These are phyloP conservation scores for Grigorovia humatica DNA, from an alignment of 805 yeast species.

Conservation along the genomic window DNA sequence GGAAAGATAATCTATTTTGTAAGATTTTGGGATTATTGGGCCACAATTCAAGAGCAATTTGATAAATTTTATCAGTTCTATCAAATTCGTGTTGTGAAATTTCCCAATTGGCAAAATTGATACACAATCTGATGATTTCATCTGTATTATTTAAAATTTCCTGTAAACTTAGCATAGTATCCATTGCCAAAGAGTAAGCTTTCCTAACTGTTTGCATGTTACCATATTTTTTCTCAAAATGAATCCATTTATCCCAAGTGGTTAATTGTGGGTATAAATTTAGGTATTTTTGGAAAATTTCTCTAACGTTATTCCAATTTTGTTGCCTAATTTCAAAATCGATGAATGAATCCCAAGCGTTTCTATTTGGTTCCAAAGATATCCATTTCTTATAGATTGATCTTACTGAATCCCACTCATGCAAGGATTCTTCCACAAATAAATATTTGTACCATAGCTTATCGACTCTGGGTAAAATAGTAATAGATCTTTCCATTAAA, in stretches of 20 bases:
- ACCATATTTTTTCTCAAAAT: slow-evolving; percentile 53
- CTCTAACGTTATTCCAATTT: slow-evolving; percentile 46
- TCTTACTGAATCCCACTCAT: slow-evolving; percentile 51
- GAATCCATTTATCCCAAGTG: slow-evolving; percentile 69
- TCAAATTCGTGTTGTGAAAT: slow-evolving; percentile 47
- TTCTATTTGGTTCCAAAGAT: slow-evolving; percentile 54
- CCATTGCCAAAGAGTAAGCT: slow-evolving; percentile 59
- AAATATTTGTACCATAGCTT: slow-evolving; percentile 82
- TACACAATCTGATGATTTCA: slow-evolving; percentile 33
- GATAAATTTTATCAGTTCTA: slow-evolving; percentile 50
- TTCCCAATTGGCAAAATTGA: slow-evolving; percentile 61
- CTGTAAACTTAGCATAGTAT: slow-evolving; percentile 30
- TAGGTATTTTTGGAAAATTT: slow-evolving; percentile 48
- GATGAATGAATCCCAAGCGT: slow-evolving; percentile 69
- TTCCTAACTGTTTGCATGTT: slow-evolving; percentile 40
- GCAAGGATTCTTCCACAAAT: slow-evolving; percentile 70
- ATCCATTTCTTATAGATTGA: slow-evolving; percentile 71
- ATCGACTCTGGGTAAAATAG: slow-evolving; percentile 64
- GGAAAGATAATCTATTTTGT: slow-evolving; percentile 44
- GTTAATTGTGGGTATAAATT: slow-evolving; percentile 39
- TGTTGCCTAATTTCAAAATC: slow-evolving; percentile 62
- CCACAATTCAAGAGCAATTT: slow-evolving; percentile 38
- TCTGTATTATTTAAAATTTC: slow-evolving; percentile 19
- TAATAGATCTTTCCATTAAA: slow-evolving; percentile 66
- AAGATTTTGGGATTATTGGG: slow-evolving; percentile 31